Conservation (phyloP, 176 grass and related monocot genomes). For the Musa itinerans region DNA sequence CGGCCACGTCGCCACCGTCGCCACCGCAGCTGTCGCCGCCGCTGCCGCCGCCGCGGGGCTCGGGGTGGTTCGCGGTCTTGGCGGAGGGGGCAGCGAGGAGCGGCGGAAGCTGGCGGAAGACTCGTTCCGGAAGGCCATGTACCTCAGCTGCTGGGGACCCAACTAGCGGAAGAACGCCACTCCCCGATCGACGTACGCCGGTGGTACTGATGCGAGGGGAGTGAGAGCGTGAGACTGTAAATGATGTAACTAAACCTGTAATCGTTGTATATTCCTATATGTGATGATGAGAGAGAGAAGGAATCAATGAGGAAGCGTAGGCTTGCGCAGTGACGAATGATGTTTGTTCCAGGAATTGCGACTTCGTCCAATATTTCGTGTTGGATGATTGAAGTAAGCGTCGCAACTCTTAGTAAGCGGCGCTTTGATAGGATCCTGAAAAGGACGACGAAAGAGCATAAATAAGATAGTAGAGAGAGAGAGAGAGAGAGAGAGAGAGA, state of each 20-base stretch:
- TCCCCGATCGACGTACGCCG: neutral
- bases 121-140: conserved; percentile 36
- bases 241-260: neutral
- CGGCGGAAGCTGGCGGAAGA: conserved; percentile 12
- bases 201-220: neutral
- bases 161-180: neutral
- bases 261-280: neutral
- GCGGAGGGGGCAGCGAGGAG: conserved; percentile 4
- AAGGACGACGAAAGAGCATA: too few species aligned
- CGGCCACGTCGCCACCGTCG: conserved; percentile 12
- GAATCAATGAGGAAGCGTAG: neutral
- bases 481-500: accelerated
- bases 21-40: conserved; percentile 1
- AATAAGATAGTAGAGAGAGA: too few species aligned
- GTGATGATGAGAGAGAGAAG: neutral
- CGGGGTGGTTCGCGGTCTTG: conserved; percentile 5
- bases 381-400: too few species aligned
- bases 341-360: too few species aligned
- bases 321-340: neutral
- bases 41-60: conserved; percentile 9
- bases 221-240: neutral
- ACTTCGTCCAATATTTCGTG: too few species aligned
- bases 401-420: too few species aligned
- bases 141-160: conserved; percentile 37
- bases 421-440: too few species aligned